Percentiles rank a stretch among this genome's conserved stretches.
These are phyloP conservation scores for Anaeramoeba flamelloides DNA, from an alignment of 78 protist species.

Conservation along the genomic window DNA sequence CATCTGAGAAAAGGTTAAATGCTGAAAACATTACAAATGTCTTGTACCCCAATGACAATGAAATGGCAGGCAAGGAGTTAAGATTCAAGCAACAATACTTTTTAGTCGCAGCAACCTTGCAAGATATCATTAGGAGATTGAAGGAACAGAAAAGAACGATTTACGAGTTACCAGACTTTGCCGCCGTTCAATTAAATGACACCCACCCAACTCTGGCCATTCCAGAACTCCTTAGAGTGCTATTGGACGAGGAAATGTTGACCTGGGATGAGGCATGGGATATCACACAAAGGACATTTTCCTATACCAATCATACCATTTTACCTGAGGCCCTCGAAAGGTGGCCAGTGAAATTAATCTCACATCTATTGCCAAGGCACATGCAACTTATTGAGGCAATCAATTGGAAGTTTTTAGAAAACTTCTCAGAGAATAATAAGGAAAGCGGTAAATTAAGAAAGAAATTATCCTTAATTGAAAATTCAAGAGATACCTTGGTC, in stretches of 20 bases:
- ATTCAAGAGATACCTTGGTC: slow-evolving; percentile 14
- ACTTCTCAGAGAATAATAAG: too few relatives aligned
- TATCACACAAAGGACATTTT: slow-evolving; percentile 24
- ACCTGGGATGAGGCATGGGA: too few relatives aligned
- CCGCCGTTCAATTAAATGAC: slow-evolving; percentile 82
- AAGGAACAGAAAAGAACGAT: slow-evolving; percentile 14
- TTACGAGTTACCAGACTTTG: slow-evolving; percentile 27
- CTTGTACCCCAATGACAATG: slow-evolving; percentile 84
- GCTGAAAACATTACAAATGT: slow-evolving; percentile 68
- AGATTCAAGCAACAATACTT: slow-evolving; percentile 88
- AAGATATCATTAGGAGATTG: slow-evolving; percentile 73
- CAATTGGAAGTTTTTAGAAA: too few relatives aligned
- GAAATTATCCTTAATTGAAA: too few relatives aligned
- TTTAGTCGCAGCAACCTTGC: slow-evolving; percentile 72
- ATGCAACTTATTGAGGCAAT: too few relatives aligned
- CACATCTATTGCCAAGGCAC: slow-evolving; percentile 74
- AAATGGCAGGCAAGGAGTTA: slow-evolving; percentile 61
- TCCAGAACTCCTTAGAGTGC: slow-evolving; percentile 52
- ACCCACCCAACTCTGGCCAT: slow-evolving; percentile 86
- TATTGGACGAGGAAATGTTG: slow-evolving; percentile 67
- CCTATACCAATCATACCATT: slow-evolving; percentile 91
- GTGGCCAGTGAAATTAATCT: slow-evolving; percentile 74
- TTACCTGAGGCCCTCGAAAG: slow-evolving; percentile 90
- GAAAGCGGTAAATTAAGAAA: too few relatives aligned
- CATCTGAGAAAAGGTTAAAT: slow-evolving; percentile 51